A percentile compares a stretch with the other conserved stretches of the same genome.
Conservation (phyloP, 129 eudicot genomes). For the Artemisia argyi region DNA sequence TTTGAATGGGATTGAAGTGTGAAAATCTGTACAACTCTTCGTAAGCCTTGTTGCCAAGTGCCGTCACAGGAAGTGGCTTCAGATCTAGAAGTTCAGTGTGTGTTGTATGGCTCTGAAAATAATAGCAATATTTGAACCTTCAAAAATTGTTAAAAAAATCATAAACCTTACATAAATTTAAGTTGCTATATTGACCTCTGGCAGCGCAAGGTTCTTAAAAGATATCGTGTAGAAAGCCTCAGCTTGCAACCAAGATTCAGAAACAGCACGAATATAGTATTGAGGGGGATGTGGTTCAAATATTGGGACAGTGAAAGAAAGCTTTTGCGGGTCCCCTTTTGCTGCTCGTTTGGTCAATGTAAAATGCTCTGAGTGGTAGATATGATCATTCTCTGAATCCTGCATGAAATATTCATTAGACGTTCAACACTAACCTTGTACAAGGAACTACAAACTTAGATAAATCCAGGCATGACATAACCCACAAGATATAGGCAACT, state of each 20-base stretch:
- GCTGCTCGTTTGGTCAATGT: slow-evolving; percentile 82
- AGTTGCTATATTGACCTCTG: slow-evolving; percentile 63
- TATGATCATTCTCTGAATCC: slow-evolving; percentile 99
- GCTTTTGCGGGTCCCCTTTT: slow-evolving; percentile 90
- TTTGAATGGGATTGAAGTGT: slow-evolving; percentile 98
- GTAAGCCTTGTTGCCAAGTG: slow-evolving; percentile 79
- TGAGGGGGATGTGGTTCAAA: slow-evolving; percentile 99
- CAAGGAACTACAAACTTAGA: background rate
- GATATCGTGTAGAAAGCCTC: slow-evolving; percentile 92
- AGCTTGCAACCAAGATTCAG: slow-evolving; percentile 93
- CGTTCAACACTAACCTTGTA: background rate
- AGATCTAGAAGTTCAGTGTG: slow-evolving; percentile 96
- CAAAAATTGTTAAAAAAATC: background rate
- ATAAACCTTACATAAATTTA: background rate
- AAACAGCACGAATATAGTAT: slow-evolving; percentile 92
- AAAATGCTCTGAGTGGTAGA: slow-evolving; percentile 95
- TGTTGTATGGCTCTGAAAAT: slow-evolving; percentile 76
- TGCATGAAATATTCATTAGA: slow-evolving; percentile 30
- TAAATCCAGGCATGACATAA: background rate
- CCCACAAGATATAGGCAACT: background rate
- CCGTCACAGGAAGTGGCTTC: slow-evolving; percentile 97
- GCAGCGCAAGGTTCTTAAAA: slow-evolving; percentile 81
- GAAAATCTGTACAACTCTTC: slow-evolving; percentile 87
- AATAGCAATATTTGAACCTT: slow-evolving; percentile 1
- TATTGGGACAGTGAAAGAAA: slow-evolving; percentile 92